Evolutionary conservation across 768 basidiomycete genomes (phyloP).

Genomic region (Pholiota molesta): DNA sequence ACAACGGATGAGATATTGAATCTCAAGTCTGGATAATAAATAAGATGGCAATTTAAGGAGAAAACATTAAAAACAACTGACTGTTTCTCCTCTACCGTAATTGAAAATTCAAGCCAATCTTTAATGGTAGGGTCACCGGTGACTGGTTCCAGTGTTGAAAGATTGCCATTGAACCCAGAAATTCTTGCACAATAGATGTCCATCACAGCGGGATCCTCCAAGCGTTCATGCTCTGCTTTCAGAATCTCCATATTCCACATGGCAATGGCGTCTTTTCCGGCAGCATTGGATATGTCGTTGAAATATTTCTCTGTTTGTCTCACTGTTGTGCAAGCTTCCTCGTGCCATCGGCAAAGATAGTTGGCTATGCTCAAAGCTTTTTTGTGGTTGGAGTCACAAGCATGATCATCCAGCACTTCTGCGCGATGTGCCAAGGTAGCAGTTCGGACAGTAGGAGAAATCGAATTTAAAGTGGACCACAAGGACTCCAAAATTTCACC

Average conservation of each 20-base stretch:
- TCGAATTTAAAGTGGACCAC: conserved; percentile 20
- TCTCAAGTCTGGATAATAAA: too few relatives aligned
- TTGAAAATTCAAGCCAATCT: too few relatives aligned
- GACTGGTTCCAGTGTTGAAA: too few relatives aligned
- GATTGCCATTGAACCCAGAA: too few relatives aligned
- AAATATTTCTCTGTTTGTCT: not conserved
- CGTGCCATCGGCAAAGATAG: not conserved
- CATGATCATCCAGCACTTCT: conserved; percentile 27
- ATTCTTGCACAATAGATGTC: not conserved
- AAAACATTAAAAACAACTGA: too few relatives aligned
- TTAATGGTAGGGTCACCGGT: too few relatives aligned
- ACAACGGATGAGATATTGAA: too few relatives aligned
- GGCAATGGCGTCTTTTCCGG: too few relatives aligned
- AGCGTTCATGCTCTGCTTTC: not conserved
- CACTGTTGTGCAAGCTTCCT: not conserved
- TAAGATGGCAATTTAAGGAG: too few relatives aligned
- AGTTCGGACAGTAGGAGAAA: conserved; percentile 10
- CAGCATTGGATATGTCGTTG: not conserved
- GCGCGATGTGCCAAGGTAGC: not conserved
- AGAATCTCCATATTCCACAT: not conserved
- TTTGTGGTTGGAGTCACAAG: conserved; percentile 26
- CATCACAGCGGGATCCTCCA: not conserved
- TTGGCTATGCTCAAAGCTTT: conserved; percentile 25
- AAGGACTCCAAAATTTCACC: conserved; percentile 24
- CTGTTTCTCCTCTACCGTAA: too few relatives aligned